These are phyloP conservation scores for Umbelopsis vinacea DNA, from an alignment of 192 early-diverging fungal genomes.

Conservation along the genomic window DNA sequence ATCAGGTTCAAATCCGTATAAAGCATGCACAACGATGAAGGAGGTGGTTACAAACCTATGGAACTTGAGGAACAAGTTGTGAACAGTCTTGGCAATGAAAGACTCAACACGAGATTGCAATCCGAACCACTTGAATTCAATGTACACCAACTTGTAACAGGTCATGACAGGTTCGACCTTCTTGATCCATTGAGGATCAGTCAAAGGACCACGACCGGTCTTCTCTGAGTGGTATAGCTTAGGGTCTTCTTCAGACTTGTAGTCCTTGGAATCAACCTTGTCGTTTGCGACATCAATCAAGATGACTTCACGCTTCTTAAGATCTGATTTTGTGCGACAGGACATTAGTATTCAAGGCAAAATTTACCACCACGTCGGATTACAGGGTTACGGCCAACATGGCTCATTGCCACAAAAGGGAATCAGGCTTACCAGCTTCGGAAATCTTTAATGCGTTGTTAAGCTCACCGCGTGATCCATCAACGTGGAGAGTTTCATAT, in stretches of 20 bases:
- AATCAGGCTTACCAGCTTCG: constrained; percentile 24
- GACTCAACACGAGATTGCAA: constrained; percentile 68
- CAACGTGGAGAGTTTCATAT: constrained; percentile 74
- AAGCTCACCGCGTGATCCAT: constrained; percentile 67
- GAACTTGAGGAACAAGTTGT: constrained; percentile 65
- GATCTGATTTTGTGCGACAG: constrained; percentile 34
- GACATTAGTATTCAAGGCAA: neutral
- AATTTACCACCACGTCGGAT: constrained; percentile 10
- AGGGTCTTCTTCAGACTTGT: constrained; percentile 69
- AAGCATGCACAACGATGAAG: neutral
- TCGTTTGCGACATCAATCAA: constrained; percentile 74
- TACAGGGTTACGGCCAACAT: constrained; percentile 14
- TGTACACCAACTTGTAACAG: constrained; percentile 80
- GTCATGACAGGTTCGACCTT: constrained; percentile 77
- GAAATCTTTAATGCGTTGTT: constrained; percentile 60
- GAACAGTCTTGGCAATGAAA: constrained; percentile 64
- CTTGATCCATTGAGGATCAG: constrained; percentile 58
- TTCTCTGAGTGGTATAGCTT: constrained; percentile 64
- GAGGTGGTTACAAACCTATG: constrained; percentile 52
- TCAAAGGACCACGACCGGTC: constrained; percentile 72
- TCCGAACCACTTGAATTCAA: constrained; percentile 79
- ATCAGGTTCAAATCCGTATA: neutral
- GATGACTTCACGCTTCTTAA: constrained; percentile 68
- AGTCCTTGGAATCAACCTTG: constrained; percentile 52
- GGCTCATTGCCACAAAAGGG: constrained; percentile 12